Base-by-base conservation (phyloP, 179 eudicot species). In the Silene coronaria region DNA sequence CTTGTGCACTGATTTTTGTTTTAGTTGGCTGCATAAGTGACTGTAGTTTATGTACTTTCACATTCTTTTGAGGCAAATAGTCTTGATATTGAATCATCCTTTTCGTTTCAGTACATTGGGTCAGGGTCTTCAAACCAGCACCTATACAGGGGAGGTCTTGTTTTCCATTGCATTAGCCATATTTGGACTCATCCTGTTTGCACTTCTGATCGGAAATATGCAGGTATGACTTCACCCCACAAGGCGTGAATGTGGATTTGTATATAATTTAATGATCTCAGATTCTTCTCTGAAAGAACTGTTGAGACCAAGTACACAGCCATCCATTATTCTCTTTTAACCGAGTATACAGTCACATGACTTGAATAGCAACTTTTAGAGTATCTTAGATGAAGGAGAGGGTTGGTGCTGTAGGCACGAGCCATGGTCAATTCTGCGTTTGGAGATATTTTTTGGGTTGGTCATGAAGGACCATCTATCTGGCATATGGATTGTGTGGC, bases 111-210 rank as follows among this genome's bases (percentile, higher is more conserved):
- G 97, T 81, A 92, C 97, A 59, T 89, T 92, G 62, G 97, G 97
- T 24, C 97, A 92, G 82, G 97, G 97, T 72, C 97, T 92, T 75
- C 80, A 88, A 83, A 92, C 96, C 70, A 90, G 97, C 86, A 90
- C 97, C n/a, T 92, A 89, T 79, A 86, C 87, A 60, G 96, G 91
- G 71, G 97, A 92, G 83, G 88, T 90, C 75, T 78, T 92, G 81
- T 92, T 92, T 79, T 89, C 96, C 79, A 92, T 92, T 79, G 88
- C 87, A 55, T 81, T 92, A 65, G 97, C 96, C 64, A 92, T 90
- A 77, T 87, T 85, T 69, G 97, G 97, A 70, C 96, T 92, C 77
- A 92, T 92, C 77, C 87, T 90, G 42, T 92, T 92, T 78, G 97
- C 97, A 13, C 85, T 92, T 45, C 84, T 92, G 85, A 92, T 92